Evolutionary conservation across 441 rosid species (phyloP).

Genomic region (Raphanus hybrid): DNA sequence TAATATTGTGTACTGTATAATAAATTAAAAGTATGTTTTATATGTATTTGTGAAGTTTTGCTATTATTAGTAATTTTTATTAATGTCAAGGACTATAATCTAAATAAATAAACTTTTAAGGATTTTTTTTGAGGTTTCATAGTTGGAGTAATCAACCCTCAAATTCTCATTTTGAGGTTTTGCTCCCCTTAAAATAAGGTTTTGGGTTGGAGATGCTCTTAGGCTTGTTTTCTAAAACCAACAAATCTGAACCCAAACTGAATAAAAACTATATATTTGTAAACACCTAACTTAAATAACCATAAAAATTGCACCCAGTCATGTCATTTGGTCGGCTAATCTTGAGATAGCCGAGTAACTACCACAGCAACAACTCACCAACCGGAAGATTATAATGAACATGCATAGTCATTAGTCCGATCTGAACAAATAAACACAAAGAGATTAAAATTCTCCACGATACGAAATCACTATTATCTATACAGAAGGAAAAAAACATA

Average conservation of each 20-base stretch:
- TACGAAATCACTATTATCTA: neutral
- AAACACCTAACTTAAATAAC: slow-evolving; percentile 18
- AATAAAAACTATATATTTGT: neutral
- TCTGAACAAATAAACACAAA: slow-evolving; percentile 44
- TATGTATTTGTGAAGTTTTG: too few relatives aligned
- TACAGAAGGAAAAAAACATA: neutral
- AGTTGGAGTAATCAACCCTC: too few relatives aligned
- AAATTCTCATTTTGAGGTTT: too few relatives aligned
- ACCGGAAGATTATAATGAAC: slow-evolving; percentile 54
- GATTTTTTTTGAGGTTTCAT: too few relatives aligned
- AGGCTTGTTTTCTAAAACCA: slow-evolving; percentile 6
- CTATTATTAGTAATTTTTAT: too few relatives aligned
- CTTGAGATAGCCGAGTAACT: slow-evolving; percentile 66
- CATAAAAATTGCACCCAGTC: slow-evolving; percentile 14
- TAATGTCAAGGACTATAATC: too few relatives aligned
- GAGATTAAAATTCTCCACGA: neutral
- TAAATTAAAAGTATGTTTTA: too few relatives aligned
- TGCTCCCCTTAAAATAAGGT: too few relatives aligned
- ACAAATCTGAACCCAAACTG: neutral
- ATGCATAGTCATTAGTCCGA: slow-evolving; percentile 45
- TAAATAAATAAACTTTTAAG: too few relatives aligned
- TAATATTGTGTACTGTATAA: too few relatives aligned
- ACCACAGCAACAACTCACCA: slow-evolving; percentile 56
- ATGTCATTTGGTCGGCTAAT: slow-evolving; percentile 48
- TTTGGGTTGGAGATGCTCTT: neutral